A percentile compares a stretch with the other conserved stretches of the same genome.
Conservation (phyloP, 495 filamentous ascomycete species). For the Aspergillus biplanus region DNA sequence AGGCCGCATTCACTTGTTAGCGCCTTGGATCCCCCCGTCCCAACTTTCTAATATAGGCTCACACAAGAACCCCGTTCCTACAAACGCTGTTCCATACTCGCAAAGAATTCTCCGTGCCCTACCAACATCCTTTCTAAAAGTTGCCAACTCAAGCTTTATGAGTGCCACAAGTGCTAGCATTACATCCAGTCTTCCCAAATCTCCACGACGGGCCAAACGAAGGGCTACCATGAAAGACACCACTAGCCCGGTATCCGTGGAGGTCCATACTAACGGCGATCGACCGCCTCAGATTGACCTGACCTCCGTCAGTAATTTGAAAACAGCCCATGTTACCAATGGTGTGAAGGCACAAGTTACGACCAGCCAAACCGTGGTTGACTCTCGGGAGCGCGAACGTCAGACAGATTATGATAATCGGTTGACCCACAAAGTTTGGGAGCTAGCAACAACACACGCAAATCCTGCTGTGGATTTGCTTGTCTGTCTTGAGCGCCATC, state of each 20-base stretch:
- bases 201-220: conserved; percentile 64
- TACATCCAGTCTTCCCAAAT: conserved; percentile 79
- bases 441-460: conserved; percentile 85
- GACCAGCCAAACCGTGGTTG: conserved; percentile 15
- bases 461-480: conserved; percentile 94
- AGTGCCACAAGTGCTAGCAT: conserved; percentile 87
- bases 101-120: conserved; percentile 90
- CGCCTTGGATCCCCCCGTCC: conserved; percentile 98
- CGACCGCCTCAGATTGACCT: conserved; percentile 54
- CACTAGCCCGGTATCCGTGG: conserved; percentile 27
- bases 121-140: conserved; percentile 88
- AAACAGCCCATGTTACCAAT: conserved; percentile 24
- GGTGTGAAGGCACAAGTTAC: conserved; percentile 16
- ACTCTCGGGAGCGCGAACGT: conserved; percentile 61
- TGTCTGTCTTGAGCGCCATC: conserved; percentile 87
- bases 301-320: conserved; percentile 24
- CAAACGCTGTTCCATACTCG: conserved; percentile 84
- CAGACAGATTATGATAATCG: conserved; percentile 81
- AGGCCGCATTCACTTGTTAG: conserved; percentile 91
- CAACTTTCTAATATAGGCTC: conserved; percentile 85
- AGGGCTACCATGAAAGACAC: conserved; percentile 56
- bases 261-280: conserved; percentile 45
- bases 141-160: conserved; percentile 94
- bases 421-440: conserved; percentile 92
- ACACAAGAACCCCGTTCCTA: conserved; percentile 73